phyloP scores from a whole-genome alignment of 1,284 basidiomycete genomes.

The Anthracocystis walkeri region DNA sequence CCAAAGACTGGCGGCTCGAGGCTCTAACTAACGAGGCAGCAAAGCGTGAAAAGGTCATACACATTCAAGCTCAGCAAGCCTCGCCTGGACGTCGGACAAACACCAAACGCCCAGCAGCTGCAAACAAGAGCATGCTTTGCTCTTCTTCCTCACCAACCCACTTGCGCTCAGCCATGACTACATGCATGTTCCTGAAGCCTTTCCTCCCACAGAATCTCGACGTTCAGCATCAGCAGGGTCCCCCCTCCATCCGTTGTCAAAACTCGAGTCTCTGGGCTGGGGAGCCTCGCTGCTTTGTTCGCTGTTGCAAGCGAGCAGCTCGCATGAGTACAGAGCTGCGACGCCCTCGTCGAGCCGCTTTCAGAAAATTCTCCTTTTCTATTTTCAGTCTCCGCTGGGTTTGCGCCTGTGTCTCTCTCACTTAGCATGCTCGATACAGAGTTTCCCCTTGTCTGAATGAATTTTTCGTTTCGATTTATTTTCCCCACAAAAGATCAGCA shows the following conservation, averaged over 20 bases:
- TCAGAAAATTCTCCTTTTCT: conserved; percentile 11
- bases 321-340: too few species aligned
- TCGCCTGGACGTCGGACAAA: conserved; percentile 11
- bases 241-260: not conserved
- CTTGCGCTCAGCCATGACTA: too few species aligned
- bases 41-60: too few species aligned
- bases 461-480: not conserved
- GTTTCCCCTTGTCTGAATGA: conserved; percentile 16
- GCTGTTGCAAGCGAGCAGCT: not conserved
- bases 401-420: not conserved
- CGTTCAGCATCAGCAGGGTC: not conserved
- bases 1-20: too few species aligned
- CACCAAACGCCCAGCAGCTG: conserved; percentile 6
- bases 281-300: not conserved
- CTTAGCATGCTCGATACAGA: not conserved
- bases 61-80: conserved; percentile 24
- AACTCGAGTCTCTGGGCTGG: not conserved
- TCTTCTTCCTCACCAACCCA: too few species aligned
- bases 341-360: conserved; percentile 4
- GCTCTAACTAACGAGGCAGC: too few species aligned
- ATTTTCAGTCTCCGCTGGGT: conserved; percentile 1
- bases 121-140: not conserved
- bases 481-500: conserved; percentile 10
- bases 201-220: not conserved
- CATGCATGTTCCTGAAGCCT: not conserved